Conservation (phyloP, 1,284 basidiomycete species). For the Cutaneotrichosporon sp. region DNA sequence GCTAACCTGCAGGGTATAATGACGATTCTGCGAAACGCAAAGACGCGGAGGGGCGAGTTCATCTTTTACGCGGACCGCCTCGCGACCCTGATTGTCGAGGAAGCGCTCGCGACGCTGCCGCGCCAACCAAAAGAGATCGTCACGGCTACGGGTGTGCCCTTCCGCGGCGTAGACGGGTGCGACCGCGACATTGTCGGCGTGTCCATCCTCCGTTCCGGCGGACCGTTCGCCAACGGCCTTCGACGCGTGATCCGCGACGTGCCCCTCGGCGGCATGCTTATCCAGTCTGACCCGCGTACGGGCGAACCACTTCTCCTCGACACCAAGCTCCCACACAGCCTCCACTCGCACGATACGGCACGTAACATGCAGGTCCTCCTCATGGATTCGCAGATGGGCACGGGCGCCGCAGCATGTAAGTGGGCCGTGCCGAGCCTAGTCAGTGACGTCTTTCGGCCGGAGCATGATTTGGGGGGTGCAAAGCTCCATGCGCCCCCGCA, state of each 20-base stretch:
- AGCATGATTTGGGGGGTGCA: background rate
- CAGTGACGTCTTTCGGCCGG: background rate
- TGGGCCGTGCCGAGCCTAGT: too few relatives aligned
- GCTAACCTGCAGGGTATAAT: slow-evolving; percentile 64
- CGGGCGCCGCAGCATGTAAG: slow-evolving; percentile 74
- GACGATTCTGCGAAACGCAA: slow-evolving; percentile 71
- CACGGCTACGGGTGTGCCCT: slow-evolving; percentile 62
- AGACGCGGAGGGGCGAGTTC: slow-evolving; percentile 73
- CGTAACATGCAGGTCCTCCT: slow-evolving; percentile 74
- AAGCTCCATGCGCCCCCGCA: too few relatives aligned
- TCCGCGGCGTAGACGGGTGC: slow-evolving; percentile 55
- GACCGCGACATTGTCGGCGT: slow-evolving; percentile 49
- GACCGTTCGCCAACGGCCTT: slow-evolving; percentile 85
- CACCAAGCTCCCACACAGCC: slow-evolving; percentile 65
- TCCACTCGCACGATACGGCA: slow-evolving; percentile 63
- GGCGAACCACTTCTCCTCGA: slow-evolving; percentile 87
- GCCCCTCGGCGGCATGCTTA: slow-evolving; percentile 79
- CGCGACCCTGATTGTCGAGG: slow-evolving; percentile 76
- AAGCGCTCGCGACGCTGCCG: slow-evolving; percentile 74
- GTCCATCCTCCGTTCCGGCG: slow-evolving; percentile 55
- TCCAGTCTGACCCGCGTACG: slow-evolving; percentile 76
- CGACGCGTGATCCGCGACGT: slow-evolving; percentile 81
- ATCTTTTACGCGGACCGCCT: slow-evolving; percentile 61
- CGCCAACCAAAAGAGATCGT: slow-evolving; percentile 59
- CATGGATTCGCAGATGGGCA: slow-evolving; percentile 93